These are phyloP conservation scores for Macrophomina phaseolina DNA, from an alignment of 2,329 filamentous ascomycete genomes.

Conservation along the genomic window DNA sequence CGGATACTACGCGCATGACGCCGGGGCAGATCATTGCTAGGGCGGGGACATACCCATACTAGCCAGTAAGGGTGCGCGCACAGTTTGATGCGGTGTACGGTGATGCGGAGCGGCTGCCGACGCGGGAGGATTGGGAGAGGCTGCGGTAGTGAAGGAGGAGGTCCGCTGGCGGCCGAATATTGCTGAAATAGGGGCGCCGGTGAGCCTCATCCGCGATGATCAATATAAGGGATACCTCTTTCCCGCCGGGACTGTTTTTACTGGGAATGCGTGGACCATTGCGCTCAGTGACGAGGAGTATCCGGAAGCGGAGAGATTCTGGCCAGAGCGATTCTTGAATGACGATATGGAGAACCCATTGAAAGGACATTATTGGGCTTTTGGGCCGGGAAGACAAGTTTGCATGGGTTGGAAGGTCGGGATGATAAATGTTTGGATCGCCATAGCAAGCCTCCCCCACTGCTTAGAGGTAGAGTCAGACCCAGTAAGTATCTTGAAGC, in stretches of 20 bases:
- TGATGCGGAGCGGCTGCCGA: not conserved
- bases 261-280: not conserved
- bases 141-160: not conserved
- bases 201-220: not conserved
- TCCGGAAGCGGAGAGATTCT: not conserved
- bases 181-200: not conserved
- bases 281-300: not conserved
- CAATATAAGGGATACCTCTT: not conserved
- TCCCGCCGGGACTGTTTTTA: not conserved
- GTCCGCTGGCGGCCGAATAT: not conserved
- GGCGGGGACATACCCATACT: too few species aligned
- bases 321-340: not conserved
- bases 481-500: too few species aligned
- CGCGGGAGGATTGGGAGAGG: not conserved
- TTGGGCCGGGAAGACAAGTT: not conserved
- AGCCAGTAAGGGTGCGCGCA: too few species aligned
- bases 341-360: not conserved
- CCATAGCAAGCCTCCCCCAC: too few species aligned
- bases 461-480: too few species aligned
- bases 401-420: not conserved
- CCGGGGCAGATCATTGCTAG: too few species aligned
- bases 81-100: too few species aligned
- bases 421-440: not conserved
- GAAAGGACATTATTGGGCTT: not conserved
- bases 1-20: too few species aligned